Evolutionary conservation across 768 basidiomycete genomes (phyloP).

Genomic region (Tylopilus sp.): DNA sequence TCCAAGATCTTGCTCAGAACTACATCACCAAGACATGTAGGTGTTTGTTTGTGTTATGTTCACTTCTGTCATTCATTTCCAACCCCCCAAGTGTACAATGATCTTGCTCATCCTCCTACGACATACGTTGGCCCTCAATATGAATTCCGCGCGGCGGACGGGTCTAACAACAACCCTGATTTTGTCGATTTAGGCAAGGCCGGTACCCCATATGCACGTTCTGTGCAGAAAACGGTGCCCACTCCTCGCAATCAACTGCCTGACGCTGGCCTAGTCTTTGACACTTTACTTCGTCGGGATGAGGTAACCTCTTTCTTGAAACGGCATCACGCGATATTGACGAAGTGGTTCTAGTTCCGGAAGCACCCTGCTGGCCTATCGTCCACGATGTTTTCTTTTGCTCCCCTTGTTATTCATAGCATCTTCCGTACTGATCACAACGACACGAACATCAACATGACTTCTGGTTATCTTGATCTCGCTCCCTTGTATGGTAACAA

Average conservation of each 20-base stretch:
- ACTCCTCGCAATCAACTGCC: slow-evolving; percentile 68
- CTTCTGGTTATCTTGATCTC: slow-evolving; percentile 84
- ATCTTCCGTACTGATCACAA: slow-evolving; percentile 80
- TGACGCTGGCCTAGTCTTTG: slow-evolving; percentile 78
- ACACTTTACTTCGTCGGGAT: slow-evolving; percentile 71
- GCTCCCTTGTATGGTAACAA: slow-evolving; percentile 79
- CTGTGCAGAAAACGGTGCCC: slow-evolving; percentile 67
- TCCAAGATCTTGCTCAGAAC: slow-evolving; percentile 39
- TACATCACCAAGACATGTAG: slow-evolving; percentile 51
- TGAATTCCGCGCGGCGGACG: slow-evolving; percentile 73
- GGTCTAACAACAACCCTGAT: slow-evolving; percentile 69
- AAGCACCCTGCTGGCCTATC: slow-evolving; percentile 79
- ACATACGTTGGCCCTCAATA: slow-evolving; percentile 63
- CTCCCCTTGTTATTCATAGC: slow-evolving; percentile 80
- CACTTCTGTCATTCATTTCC: neutral
- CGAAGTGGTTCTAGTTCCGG: slow-evolving; percentile 51
- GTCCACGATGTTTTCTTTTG: slow-evolving; percentile 77
- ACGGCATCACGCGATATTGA: neutral
- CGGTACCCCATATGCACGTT: slow-evolving; percentile 76
- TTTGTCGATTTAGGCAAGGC: slow-evolving; percentile 75
- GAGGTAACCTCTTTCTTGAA: slow-evolving; percentile 42
- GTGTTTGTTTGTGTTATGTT: slow-evolving; percentile 23
- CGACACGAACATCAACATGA: slow-evolving; percentile 71
- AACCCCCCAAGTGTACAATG: slow-evolving; percentile 68
- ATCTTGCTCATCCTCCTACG: slow-evolving; percentile 74